Evolutionary conservation across 176 grass and related monocot species (phyloP).

Genomic region (Poa pratensis): DNA sequence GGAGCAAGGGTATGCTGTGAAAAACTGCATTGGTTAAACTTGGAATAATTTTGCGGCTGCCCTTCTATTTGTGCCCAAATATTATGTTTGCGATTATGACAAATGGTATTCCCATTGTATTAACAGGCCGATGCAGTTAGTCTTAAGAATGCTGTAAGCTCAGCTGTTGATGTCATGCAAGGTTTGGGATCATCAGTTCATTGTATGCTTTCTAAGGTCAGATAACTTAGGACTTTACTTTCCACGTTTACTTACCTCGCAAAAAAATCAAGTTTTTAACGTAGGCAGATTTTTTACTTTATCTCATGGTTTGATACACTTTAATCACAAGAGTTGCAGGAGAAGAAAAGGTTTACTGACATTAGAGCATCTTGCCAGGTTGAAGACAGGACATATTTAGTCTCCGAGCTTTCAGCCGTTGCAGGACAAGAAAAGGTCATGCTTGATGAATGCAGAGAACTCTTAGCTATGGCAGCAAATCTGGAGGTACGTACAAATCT

Average conservation of each 20-base stretch:
- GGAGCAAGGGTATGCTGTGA: slow-evolving; percentile 72
- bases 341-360: slow-evolving; percentile 35
- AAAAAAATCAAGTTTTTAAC: neutral
- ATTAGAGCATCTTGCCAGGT: slow-evolving; percentile 57
- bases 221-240: slow-evolving; percentile 6
- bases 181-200: slow-evolving; percentile 76
- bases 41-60: slow-evolving; percentile 8
- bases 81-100: slow-evolving; percentile 29
- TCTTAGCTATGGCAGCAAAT: slow-evolving; percentile 63
- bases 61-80: slow-evolving; percentile 9
- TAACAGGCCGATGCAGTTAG: slow-evolving; percentile 72
- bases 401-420: slow-evolving; percentile 69
- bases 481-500: slow-evolving; percentile 68
- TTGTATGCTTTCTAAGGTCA: slow-evolving; percentile 82
- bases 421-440: slow-evolving; percentile 72
- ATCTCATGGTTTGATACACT: neutral
- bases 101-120: slow-evolving; percentile 32
- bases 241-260: neutral
- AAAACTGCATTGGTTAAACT: slow-evolving; percentile 29
- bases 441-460: slow-evolving; percentile 87
- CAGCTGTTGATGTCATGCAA: slow-evolving; percentile 93
- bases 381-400: slow-evolving; percentile 46
- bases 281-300: slow-evolving; percentile 13
- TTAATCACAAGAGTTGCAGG: neutral
- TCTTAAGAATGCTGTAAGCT: slow-evolving; percentile 88